Base-by-base conservation (phyloP, 75 land plant species). In the Cryptomeria japonica region DNA sequence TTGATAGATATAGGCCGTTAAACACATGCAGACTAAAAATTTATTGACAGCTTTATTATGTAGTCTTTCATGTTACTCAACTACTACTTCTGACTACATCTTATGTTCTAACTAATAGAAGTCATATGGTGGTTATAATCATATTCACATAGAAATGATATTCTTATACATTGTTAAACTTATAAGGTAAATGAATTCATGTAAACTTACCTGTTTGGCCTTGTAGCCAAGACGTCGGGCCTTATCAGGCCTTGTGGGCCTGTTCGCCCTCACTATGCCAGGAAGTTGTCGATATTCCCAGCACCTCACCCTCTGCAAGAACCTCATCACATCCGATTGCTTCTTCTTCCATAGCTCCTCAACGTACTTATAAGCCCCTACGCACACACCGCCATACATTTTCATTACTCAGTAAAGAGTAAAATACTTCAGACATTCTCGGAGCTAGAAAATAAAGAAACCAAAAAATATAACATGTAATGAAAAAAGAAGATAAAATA, bases 271-370 rank as follows among this genome's bases (percentile, higher is more conserved):
- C 5, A 92, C 96, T 72, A 95, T 92, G 19, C 94, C 87, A 36
- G 95, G 95, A 56, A 88, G 95, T 88, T 95, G 96, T 31, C 95
- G 96, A 70, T 90, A 95, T 91, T 94, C 96, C 96, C 96, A 95
- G 90, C 96, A 95, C 28, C 96, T 68, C 36, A 95, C 96, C 84
- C 95, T 90, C 87, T 90, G 93, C 87, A 95, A 36, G 31, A 95
- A 95, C 76, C 96, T 51, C 93, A 95, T 91, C 86, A 95, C 93
- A 90, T 95, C 96, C 56, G 96, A 95, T 80, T 95, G 96, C 87
- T 95, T 95, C 93, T 93, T 95, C 93, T 92, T 92, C 96, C 96
- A 95, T 90, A 95, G 86, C 92, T 95, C 96, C 87, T 93, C 94
- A 32, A 91, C 92, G 84, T 95, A 95, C 89, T 91, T 95, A 93